Percentiles rank a stretch among this genome's conserved stretches.
Evolutionary conservation across 352 stramenopile species (phyloP).

Genomic region (Albugo laibachii): DNA sequence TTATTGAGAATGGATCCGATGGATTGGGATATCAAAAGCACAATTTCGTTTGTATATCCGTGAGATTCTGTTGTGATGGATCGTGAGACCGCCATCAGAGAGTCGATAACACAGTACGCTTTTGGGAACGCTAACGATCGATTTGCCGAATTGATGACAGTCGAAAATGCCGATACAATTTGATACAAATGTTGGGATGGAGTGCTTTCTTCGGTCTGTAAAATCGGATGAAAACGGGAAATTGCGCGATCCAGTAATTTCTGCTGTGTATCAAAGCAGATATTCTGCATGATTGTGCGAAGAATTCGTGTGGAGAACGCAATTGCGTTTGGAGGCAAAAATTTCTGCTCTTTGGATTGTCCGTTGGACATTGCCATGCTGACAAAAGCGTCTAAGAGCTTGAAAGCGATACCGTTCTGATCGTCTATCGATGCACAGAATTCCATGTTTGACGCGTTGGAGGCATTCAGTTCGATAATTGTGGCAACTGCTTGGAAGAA

Average conservation of each 20-base stretch:
- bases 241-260: constrained; percentile 24
- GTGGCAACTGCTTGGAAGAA: constrained; percentile 54
- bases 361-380: constrained; percentile 1
- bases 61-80: constrained; percentile 5
- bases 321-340: constrained; percentile 18
- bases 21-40: constrained; percentile 45
- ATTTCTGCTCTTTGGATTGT: constrained; percentile 1
- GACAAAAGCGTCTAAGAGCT: constrained; percentile 23
- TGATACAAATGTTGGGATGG: constrained; percentile 20
- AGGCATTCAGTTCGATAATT: constrained; percentile 60
- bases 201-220: background rate
- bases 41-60: constrained; percentile 11
- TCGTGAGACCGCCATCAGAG: constrained; percentile 55
- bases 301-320: constrained; percentile 30
- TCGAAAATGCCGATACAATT: constrained; percentile 51
- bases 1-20: constrained; percentile 77
- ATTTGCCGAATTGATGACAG: constrained; percentile 58
- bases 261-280: constrained; percentile 36
- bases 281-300: constrained; percentile 59
- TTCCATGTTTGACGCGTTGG: constrained; percentile 56
- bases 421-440: constrained; percentile 28
- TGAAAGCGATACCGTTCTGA: constrained; percentile 30
- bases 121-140: constrained; percentile 33
- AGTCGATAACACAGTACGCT: constrained; percentile 49
- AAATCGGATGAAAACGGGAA: too few species aligned